Base-by-base conservation (phyloP, 2,329 filamentous ascomycete species). In the Ophiostoma quercus region DNA sequence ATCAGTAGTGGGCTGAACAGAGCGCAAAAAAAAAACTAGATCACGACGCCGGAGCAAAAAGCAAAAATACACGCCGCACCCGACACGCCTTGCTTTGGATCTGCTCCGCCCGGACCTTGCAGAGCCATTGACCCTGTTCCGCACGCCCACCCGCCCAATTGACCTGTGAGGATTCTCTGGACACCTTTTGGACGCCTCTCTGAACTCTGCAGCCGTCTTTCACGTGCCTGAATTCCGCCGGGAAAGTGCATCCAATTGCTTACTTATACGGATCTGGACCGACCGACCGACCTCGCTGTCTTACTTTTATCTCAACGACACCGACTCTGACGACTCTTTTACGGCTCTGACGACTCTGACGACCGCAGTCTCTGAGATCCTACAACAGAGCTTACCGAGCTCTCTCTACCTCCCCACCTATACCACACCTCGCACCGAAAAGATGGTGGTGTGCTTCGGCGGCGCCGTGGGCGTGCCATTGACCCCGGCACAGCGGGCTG, bases 361-460 rank as follows among this genome's bases (percentile, higher is more conserved):
- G 34, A 5, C 25, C 25, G 2, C 57, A 32, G 22, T 62, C 25
- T 32, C 57, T 19, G 5, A 12, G 16, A 32, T 2, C 57, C 25
- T 2, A 32, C 12, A 62, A 6, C 12, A 16, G 57, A 62, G 60
- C 29, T 65, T n/a, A 39, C 34, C 32, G 32, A 65, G 60, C 60
- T 65, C 60, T 32, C n/a, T 32, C 34, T 34, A 34, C 34, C 34
- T 62, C 2, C 14, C n/a, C 51, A 9, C 9, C 51, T 14, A 22
- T 11, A 25, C 7, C 32, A 25, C 57, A 14, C 11, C 57, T 62
- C 25, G 12, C 12, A 62, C 22, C 57, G 14, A 12, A 7, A 25
- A 39, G 62, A 65, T 71, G 68, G 68, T 60, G 65, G 66, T 39
- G 66, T 66, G 68, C 47, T 60, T 69, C 2, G 39, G 68, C 62